Evolutionary conservation across 1,284 basidiomycete genomes (phyloP).

Genomic region (Agaricales sp.): DNA sequence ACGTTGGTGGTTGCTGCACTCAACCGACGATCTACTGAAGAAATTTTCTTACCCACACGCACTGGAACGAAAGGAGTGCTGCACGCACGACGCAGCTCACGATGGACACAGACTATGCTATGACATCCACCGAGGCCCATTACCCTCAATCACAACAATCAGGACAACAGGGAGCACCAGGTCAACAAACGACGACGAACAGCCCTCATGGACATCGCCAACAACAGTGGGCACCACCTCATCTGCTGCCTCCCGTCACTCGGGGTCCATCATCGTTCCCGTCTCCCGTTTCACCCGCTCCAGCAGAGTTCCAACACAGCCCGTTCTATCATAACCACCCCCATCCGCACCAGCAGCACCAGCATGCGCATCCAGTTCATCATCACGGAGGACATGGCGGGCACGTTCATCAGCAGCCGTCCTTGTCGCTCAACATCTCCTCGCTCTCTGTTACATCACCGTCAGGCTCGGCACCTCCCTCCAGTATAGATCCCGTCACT

Average conservation of each 20-base stretch:
- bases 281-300: slow-evolving; percentile 17
- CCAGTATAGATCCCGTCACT: slow-evolving; percentile 40
- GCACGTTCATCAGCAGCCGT: slow-evolving; percentile 13
- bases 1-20: too few relatives aligned
- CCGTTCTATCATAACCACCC: slow-evolving; percentile 5
- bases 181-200: slow-evolving; percentile 8
- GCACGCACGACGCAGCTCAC: too few relatives aligned
- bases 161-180: slow-evolving; percentile 12
- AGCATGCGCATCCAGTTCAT: slow-evolving; percentile 9
- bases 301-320: slow-evolving; percentile 12
- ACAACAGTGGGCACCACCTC: slow-evolving; percentile 19
- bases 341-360: slow-evolving; percentile 11
- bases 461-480: slow-evolving; percentile 29
- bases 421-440: slow-evolving; percentile 58
- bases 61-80: too few relatives aligned
- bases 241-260: slow-evolving; percentile 15
- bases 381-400: slow-evolving; percentile 9
- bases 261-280: slow-evolving; percentile 15
- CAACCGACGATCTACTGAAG: too few relatives aligned
- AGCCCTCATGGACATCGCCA: slow-evolving; percentile 12
- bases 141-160: slow-evolving; percentile 22
- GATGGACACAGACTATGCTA: slow-evolving; percentile 16
- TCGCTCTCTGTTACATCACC: slow-evolving; percentile 54
- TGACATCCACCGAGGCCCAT: slow-evolving; percentile 21
- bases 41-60: too few relatives aligned